phyloP scores from a whole-genome alignment of 305 asterid species.

The Rubia balearica region DNA sequence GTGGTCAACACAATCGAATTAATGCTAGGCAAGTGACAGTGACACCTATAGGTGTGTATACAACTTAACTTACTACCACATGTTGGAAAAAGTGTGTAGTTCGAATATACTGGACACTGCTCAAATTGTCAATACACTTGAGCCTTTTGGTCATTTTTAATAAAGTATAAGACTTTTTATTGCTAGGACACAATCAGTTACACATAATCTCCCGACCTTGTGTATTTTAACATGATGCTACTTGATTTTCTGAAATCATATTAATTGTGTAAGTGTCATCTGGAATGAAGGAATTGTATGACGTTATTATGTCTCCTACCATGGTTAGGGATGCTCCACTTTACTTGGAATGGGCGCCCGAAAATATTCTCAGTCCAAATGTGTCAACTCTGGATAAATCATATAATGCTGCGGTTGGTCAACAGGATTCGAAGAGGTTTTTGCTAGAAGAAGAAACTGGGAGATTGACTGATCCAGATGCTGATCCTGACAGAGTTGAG shows the following conservation, averaged over 20 bases:
- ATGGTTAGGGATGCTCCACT: slow-evolving; percentile 74
- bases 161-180: neutral
- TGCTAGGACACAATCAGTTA: neutral
- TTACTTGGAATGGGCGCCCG: slow-evolving; percentile 98
- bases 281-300: neutral
- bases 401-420: slow-evolving; percentile 32
- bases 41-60: neutral
- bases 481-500: slow-evolving; percentile 88
- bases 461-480: slow-evolving; percentile 47
- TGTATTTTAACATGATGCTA: neutral
- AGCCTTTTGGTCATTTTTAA: neutral
- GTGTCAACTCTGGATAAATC: slow-evolving; percentile 19
- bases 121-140: neutral
- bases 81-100: neutral
- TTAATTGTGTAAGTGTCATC: neutral
- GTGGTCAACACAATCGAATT: neutral
- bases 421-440: slow-evolving; percentile 40
- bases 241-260: neutral
- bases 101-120: neutral
- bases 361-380: slow-evolving; percentile 50
- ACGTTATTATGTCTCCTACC: slow-evolving; percentile 17
- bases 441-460: slow-evolving; percentile 55
- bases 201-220: neutral
- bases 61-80: neutral
- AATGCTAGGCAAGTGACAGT: neutral